These are phyloP conservation scores for Colletotrichum graminicola DNA, from an alignment of 2,329 filamentous ascomycete genomes.

Conservation along the genomic window DNA sequence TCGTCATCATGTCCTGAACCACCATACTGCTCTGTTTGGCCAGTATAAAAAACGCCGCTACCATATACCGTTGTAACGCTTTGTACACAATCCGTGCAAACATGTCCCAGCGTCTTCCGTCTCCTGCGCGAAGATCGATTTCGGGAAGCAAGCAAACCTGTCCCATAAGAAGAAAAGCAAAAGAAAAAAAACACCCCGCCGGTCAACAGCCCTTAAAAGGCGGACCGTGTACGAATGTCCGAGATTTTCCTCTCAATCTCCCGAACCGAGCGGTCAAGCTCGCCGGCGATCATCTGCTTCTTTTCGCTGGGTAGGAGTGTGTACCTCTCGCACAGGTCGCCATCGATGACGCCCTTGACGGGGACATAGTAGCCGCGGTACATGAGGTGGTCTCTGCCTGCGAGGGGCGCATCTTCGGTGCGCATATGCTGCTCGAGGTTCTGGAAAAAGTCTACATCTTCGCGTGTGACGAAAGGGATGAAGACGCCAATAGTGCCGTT, in stretches of 20 bases:
- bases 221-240: slow-evolving; percentile 70
- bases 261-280: slow-evolving; percentile 88
- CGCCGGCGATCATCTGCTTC: slow-evolving; percentile 94
- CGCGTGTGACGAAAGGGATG: slow-evolving; percentile 89
- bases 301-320: slow-evolving; percentile 85
- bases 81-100: slow-evolving; percentile 33
- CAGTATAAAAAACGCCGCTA: slow-evolving; percentile 39
- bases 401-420: slow-evolving; percentile 86
- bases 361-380: slow-evolving; percentile 97
- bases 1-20: slow-evolving; percentile 42
- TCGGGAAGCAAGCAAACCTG: background rate
- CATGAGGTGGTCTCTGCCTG: slow-evolving; percentile 93
- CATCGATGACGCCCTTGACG: slow-evolving; percentile 96
- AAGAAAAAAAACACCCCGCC: slow-evolving; percentile 6
- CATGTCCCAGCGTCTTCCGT: slow-evolving; percentile 1
- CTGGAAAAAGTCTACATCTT: slow-evolving; percentile 98
- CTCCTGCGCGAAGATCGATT: background rate
- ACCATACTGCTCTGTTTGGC: slow-evolving; percentile 35
- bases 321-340: slow-evolving; percentile 94
- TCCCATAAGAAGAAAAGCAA: background rate
- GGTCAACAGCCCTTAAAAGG: slow-evolving; percentile 59
- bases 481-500: slow-evolving; percentile 95
- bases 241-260: slow-evolving; percentile 98
- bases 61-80: slow-evolving; percentile 32
- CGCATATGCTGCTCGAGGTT: slow-evolving; percentile 90